Percentiles rank a stretch among this genome's conserved stretches.
These are phyloP conservation scores for Fusarium redolens DNA, from an alignment of 2,329 filamentous ascomycete species.

Conservation along the genomic window DNA sequence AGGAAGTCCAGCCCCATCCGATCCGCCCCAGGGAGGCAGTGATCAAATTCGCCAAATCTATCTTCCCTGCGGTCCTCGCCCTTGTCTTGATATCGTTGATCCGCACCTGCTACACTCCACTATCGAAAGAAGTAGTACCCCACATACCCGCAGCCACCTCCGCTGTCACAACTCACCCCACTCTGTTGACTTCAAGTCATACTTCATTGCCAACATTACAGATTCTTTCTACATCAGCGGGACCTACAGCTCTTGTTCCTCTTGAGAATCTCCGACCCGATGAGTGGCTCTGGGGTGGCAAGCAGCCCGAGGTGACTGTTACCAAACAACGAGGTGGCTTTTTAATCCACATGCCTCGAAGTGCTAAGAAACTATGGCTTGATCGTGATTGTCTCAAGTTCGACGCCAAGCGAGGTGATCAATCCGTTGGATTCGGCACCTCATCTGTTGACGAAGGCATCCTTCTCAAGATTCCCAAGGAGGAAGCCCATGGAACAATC, in stretches of 20 bases:
- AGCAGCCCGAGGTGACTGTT: slow-evolving; percentile 47
- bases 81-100: slow-evolving; percentile 41
- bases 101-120: slow-evolving; percentile 45
- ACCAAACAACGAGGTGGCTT: slow-evolving; percentile 60
- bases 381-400: slow-evolving; percentile 67
- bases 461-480: slow-evolving; percentile 62
- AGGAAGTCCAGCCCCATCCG: slow-evolving; percentile 24
- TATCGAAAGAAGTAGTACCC: slow-evolving; percentile 29
- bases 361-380: slow-evolving; percentile 65
- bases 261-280: slow-evolving; percentile 46
- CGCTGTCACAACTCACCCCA: slow-evolving; percentile 41
- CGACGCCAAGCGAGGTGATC: slow-evolving; percentile 62
- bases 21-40: slow-evolving; percentile 27
- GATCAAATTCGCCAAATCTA: slow-evolving; percentile 22
- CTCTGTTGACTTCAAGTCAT: slow-evolving; percentile 34
- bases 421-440: slow-evolving; percentile 61
- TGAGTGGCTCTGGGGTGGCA: slow-evolving; percentile 51
- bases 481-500: slow-evolving; percentile 68
- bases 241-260: slow-evolving; percentile 45
- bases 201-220: slow-evolving; percentile 27
- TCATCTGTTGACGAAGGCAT: slow-evolving; percentile 63
- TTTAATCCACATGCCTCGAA: slow-evolving; percentile 63
- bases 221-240: slow-evolving; percentile 28
- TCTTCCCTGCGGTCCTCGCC: slow-evolving; percentile 44
- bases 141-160: slow-evolving; percentile 43